These are phyloP conservation scores for Phycomyces nitens DNA, from an alignment of 192 early-diverging fungal species.

Conservation along the genomic window DNA sequence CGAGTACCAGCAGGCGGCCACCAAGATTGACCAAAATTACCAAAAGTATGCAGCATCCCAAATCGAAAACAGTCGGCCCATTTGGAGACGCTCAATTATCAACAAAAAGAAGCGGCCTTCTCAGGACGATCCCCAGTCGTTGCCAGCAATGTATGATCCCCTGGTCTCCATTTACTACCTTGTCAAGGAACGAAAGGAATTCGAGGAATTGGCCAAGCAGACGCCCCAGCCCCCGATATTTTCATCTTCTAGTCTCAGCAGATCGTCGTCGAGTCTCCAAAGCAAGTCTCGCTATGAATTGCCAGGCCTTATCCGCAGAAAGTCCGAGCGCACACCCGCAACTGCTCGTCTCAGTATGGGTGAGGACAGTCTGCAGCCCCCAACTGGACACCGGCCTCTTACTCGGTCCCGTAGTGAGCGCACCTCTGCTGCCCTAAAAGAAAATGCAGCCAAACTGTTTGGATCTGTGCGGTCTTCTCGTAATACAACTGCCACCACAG, in stretches of 20 bases:
- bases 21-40: conserved; percentile 22
- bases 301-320: not conserved
- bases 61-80: conserved; percentile 7
- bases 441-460: not conserved
- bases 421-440: not conserved
- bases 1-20: conserved; percentile 41
- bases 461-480: not conserved
- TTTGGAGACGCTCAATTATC: conserved; percentile 1
- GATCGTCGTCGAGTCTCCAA: conserved; percentile 1
- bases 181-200: conserved; percentile 49
- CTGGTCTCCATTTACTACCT: conserved; percentile 84
- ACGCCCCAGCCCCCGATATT: not conserved
- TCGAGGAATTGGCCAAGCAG: not conserved
- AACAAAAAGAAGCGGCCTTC: not conserved
- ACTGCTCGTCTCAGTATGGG: not conserved
- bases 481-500: not conserved
- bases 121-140: conserved; percentile 17
- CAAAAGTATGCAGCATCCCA: conserved; percentile 7
- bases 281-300: not conserved
- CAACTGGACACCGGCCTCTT: not conserved
- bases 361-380: not conserved
- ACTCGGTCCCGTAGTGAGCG: not conserved
- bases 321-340: not conserved
- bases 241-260: not conserved
- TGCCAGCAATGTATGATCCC: conserved; percentile 46